These are phyloP conservation scores for Tuber calosporum DNA, from an alignment of 495 filamentous ascomycete species.

Conservation along the genomic window DNA sequence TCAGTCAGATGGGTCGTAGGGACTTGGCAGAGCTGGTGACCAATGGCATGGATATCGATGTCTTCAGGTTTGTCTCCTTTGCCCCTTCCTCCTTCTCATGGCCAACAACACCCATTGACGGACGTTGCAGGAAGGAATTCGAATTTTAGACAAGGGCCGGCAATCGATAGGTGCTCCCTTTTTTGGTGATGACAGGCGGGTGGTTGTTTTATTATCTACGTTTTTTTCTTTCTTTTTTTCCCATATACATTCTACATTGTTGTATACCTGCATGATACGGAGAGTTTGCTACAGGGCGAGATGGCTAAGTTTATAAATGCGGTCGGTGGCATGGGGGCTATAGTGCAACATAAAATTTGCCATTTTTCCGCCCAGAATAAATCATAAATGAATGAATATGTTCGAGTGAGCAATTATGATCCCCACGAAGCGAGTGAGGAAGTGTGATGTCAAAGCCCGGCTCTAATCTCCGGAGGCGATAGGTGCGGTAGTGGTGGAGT, in stretches of 20 bases:
- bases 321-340: not conserved
- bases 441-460: not conserved
- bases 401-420: not conserved
- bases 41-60: slow-evolving; percentile 81
- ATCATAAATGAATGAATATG: not conserved
- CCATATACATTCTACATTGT: not conserved
- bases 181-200: not conserved
- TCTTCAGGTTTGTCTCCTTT: slow-evolving; percentile 55
- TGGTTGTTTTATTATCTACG: not conserved
- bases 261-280: not conserved
- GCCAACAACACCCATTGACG: not conserved
- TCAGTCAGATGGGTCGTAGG: slow-evolving; percentile 82
- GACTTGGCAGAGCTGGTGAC: slow-evolving; percentile 83
- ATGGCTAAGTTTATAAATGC: not conserved
- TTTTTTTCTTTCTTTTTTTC: not conserved
- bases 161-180: slow-evolving; percentile 12
- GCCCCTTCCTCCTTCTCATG: slow-evolving; percentile 5
- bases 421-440: not conserved
- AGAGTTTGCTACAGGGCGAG: not conserved
- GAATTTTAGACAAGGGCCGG: slow-evolving; percentile 48
- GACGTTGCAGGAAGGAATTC: slow-evolving; percentile 53
- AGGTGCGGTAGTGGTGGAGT: not conserved
- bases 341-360: not conserved
- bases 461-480: not conserved
- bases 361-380: not conserved